A percentile compares a stretch with the other conserved stretches of the same genome.
These are phyloP conservation scores for Ormosia semicastrata DNA, from an alignment of 306 rosid genomes.

Conservation along the genomic window DNA sequence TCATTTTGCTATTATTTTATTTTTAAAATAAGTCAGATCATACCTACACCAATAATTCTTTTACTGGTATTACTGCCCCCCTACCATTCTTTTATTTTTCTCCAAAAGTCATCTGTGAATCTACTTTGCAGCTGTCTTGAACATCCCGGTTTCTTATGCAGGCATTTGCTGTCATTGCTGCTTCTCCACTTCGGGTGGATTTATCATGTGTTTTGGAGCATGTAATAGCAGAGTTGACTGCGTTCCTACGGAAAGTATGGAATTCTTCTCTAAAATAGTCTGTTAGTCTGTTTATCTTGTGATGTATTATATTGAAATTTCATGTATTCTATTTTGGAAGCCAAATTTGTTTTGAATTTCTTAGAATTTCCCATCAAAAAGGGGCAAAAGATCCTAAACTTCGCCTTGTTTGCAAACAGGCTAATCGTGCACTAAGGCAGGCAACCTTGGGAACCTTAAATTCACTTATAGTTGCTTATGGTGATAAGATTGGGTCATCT, in stretches of 20 bases:
- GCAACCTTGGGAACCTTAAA: conserved; percentile 94
- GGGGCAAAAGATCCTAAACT: conserved; percentile 7
- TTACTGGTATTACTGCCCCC: neutral
- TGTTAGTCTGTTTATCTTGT: conserved; percentile 11
- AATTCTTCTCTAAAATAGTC: neutral
- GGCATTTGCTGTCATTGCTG: conserved; percentile 98
- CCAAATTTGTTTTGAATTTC: neutral
- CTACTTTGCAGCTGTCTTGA: conserved; percentile 16
- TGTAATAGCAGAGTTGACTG: conserved; percentile 86
- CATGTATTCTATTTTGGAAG: neutral
- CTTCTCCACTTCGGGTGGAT: conserved; percentile 84
- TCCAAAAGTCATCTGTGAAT: neutral
- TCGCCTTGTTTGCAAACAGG: conserved; percentile 57
- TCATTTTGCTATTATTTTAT: neutral
- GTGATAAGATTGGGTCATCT: conserved; percentile 88
- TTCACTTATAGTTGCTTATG: conserved; percentile 93
- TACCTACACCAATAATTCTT: neutral
- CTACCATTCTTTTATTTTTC: neutral
- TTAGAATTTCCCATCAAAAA: neutral
- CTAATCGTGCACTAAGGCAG: conserved; percentile 94
- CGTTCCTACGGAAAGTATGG: conserved; percentile 89
- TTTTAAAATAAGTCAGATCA: neutral
- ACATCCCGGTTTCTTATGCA: conserved; percentile 32
- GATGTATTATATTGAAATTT: conserved; percentile 14
- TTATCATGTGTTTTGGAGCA: conserved; percentile 91